These are phyloP conservation scores for Colletotrichum spinosum DNA, from an alignment of 2,329 filamentous ascomycete genomes.

Conservation along the genomic window DNA sequence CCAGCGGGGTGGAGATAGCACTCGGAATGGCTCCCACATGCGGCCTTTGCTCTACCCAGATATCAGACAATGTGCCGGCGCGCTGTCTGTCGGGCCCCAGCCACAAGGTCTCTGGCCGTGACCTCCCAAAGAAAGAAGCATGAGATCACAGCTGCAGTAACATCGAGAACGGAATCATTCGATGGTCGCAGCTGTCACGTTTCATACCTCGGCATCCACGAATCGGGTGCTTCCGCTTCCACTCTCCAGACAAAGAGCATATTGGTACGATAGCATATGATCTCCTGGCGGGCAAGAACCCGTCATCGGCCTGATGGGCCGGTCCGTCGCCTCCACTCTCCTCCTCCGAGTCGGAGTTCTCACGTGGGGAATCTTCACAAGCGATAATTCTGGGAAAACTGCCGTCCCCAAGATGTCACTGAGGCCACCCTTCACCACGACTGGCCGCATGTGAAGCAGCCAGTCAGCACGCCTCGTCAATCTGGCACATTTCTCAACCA, in stretches of 20 bases:
- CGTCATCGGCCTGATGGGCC: conserved; percentile 10
- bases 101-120: not conserved
- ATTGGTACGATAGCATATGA: conserved; percentile 9
- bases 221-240: conserved; percentile 17
- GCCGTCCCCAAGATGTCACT: conserved; percentile 3
- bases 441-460: conserved; percentile 38
- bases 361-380: not conserved
- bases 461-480: conserved; percentile 37
- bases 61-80: not conserved
- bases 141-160: conserved; percentile 21
- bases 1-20: conserved; percentile 7
- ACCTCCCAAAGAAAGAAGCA: conserved; percentile 2
- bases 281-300: not conserved
- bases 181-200: conserved; percentile 16
- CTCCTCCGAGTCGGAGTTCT: not conserved
- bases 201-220: conserved; percentile 11
- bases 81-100: conserved; percentile 12
- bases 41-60: not conserved
- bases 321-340: conserved; percentile 23
- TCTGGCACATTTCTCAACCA: conserved; percentile 30
- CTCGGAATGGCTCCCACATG: conserved; percentile 23
- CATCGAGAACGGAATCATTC: conserved; percentile 18
- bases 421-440: conserved; percentile 21
- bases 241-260: not conserved
- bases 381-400: not conserved